Base-by-base conservation (phyloP, 768 basidiomycete species). In the Suillus luteus region DNA sequence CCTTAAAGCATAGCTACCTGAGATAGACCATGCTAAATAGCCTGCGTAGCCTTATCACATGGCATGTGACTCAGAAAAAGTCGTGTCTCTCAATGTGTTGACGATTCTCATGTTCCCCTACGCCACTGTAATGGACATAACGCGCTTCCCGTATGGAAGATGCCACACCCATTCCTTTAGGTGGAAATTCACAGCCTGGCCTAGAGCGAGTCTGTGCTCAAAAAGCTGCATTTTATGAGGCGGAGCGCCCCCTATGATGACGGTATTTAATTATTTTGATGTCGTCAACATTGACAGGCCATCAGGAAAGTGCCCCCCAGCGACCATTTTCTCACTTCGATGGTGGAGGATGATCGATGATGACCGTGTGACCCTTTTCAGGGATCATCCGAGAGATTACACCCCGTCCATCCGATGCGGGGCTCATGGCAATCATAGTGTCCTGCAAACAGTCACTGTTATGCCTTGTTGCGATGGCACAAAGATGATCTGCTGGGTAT, bases 331-430 rank as follows among this genome's bases (percentile, higher is more conserved):
- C 51, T 33, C 31, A 35, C 35, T 54, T n/a, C 19, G 52, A 35
- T 19, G 33, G 51, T 19, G 27, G 51, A 31, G 15, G 10, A 31
- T 15, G 19, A 33, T 54, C 10, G 2, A 54, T 33, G 7, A 35
- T 35, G 31, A n/a, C 35, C 19, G 33, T n/a, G 52, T n/a, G 33
- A 54, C 10, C 52, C 10, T 33, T 54, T 33, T 19, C 19, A 51
- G 49, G 51, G 46, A 33, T 54, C 31, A 35, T 54, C 52, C 31
- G 33, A 54, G 19, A 54, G 52, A 54, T 54, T 5, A 51, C 27
- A 31, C 49, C 31, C 24, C 15, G 27, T 51, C 24, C 24, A 51
- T 51, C 48, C 14, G 49, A 49, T 14, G 46, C 46, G 48, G 48
- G 48, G 24, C 24, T 17, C 49, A 17, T 24, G 27, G 24, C 14